Percentiles rank a stretch among this genome's conserved stretches.
These are phyloP conservation scores for Tieghemostelium lacteum DNA, from an alignment of 78 protist species.

Conservation along the genomic window DNA sequence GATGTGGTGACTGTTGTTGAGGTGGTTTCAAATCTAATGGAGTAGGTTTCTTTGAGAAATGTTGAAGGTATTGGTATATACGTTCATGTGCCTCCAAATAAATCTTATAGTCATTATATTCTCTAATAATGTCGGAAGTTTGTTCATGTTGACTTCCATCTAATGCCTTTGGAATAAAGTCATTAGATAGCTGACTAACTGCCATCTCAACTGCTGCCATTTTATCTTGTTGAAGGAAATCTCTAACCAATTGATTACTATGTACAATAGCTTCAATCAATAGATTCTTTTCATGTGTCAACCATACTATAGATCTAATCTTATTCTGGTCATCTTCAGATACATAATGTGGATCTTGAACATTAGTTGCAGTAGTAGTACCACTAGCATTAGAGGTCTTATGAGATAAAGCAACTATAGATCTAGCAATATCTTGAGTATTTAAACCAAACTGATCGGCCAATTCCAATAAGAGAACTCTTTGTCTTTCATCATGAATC, in stretches of 20 bases:
- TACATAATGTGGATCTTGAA: background rate
- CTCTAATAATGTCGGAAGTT: slow-evolving; percentile 37
- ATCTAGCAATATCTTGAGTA: slow-evolving; percentile 43
- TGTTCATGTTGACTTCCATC: slow-evolving; percentile 1
- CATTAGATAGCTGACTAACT: slow-evolving; percentile 27
- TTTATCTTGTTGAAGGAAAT: slow-evolving; percentile 18
- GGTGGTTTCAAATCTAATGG: background rate
- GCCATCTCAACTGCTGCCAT: slow-evolving; percentile 10
- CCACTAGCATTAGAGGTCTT: background rate
- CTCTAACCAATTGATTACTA: slow-evolving; percentile 31
- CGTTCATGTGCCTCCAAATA: slow-evolving; percentile 15
- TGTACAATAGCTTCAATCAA: slow-evolving; percentile 43
- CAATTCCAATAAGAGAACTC: slow-evolving; percentile 19
- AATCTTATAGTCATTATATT: slow-evolving; percentile 41
- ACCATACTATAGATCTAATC: slow-evolving; percentile 52
- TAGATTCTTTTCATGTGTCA: slow-evolving; percentile 31
- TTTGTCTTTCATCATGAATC: slow-evolving; percentile 21
- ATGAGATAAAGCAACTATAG: slow-evolving; percentile 15
- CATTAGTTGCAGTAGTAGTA: background rate
- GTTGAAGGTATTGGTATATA: slow-evolving; percentile 42
- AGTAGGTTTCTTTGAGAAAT: slow-evolving; percentile 37
- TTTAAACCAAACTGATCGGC: slow-evolving; percentile 54
- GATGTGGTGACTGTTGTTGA: background rate
- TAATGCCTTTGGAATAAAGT: slow-evolving; percentile 12
- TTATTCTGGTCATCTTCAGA: slow-evolving; percentile 32